Base-by-base conservation (phyloP, 176 grass and related monocot genomes). In the Rhynchospora tenuis region DNA sequence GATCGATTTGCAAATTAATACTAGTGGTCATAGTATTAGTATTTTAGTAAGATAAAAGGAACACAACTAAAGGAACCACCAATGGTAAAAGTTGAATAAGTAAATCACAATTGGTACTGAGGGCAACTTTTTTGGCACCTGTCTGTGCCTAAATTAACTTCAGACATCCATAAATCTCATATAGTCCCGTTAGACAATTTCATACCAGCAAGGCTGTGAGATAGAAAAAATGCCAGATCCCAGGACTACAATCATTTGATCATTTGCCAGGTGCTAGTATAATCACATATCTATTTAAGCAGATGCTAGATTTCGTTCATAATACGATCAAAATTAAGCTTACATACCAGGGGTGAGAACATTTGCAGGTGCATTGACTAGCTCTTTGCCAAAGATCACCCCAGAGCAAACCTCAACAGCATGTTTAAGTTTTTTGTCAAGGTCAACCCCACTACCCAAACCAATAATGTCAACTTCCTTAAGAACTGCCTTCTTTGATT, bases 381-480 rank as follows among this genome's bases (percentile, higher is more conserved):
- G 96, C 80, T 98, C 96, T 90, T 90, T 98, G 31, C 95, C 95
- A 6, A 98, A 93, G 42, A 98, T 98, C 58, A 98, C 95, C 15
- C 92, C 95, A 0, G 96, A 93, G 10, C 84, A 89, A 82, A 98
- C 74, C 87, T 95, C 89, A 24, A 84, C 88, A n/a, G 91, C 88
- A 78, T 95, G 87, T 47, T 98, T 93, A 11, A 98, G 89, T 81
- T 95, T 93, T 87, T 85, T 54, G 71, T 95, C 91, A 51, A 98
- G 11, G 71, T 93, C 89, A 0, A 79, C 29, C 86, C 96, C 93
- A 42, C 85, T 86, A 87, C 93, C 92, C 56, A 98, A 67, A 19
- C 93, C 93, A 84, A 98, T 90, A 80, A 98, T 81, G 83, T 95
- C 92, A 48, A 95, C 91, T 62, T 90, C 88, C 29, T 95, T 93